Evolutionary conservation across 2,329 filamentous ascomycete species (phyloP), one percentile per base, ranked within the genome.

Genomic region (Ophiostoma montium): DNA sequence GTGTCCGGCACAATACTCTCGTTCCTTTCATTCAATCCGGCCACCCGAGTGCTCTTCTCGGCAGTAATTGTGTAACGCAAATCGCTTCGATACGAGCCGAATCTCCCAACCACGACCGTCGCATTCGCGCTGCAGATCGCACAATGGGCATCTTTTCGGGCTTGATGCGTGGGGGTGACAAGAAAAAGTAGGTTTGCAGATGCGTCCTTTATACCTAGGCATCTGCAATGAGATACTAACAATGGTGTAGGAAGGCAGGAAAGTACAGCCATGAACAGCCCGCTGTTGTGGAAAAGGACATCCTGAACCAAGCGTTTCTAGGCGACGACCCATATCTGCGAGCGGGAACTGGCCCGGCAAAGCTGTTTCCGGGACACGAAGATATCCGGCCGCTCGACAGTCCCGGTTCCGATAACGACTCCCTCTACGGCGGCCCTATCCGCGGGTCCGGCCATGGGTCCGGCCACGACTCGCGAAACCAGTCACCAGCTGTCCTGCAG

Each of bases 61-160:
- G n/a, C n/a, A n/a, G n/a, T n/a, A n/a, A n/a, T n/a, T n/a, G n/a
- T n/a, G n/a, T n/a, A n/a, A n/a, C n/a, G n/a, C n/a, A n/a, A n/a
- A n/a, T n/a, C n/a, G n/a, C n/a, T n/a, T n/a, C n/a, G n/a, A n/a
- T n/a, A n/a, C n/a, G n/a, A n/a, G n/a, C 11, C 30, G 30, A 31
- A 11, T 31, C 30, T 31, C 6, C 3, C 31, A 35, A 13, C 27
- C 5, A 36, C 13, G 11, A 21, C 10, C 7, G 12, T 8, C 31
- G 32, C 43, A 27, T 44, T 30, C 42, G 15, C 11, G n/a, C 50
- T 12, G 31, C n/a, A 30, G 42, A n/a, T 43, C 13, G 11, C 39
- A 42, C 18, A 19, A 78, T 78, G 75, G 75, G 78, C 19, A 76
- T 75, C 2, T 75, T 78, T 54, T 76, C 78, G 54, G 74, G 74